Percentiles rank a stretch among this genome's conserved stretches.
Conservation (phyloP, 805 yeast species). For the Candida takata region DNA sequence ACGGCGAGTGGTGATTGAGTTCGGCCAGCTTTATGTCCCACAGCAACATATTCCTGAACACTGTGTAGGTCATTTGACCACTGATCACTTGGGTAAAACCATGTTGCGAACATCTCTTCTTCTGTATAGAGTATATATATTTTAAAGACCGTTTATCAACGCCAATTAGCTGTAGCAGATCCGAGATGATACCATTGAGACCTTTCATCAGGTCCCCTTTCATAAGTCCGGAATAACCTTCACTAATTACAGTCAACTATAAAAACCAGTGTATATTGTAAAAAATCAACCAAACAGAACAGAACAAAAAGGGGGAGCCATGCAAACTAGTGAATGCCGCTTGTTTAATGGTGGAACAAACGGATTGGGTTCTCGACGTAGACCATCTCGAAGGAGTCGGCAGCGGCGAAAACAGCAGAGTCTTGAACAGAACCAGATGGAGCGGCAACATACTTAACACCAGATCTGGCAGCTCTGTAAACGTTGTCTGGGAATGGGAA, state of each 20-base stretch:
- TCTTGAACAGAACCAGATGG: constrained; percentile 98
- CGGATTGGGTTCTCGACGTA: constrained; percentile 97
- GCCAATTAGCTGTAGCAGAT: not conserved
- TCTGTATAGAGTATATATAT: constrained; percentile 2
- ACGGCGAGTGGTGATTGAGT: constrained; percentile 17
- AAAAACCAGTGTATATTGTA: not conserved
- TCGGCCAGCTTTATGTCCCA: constrained; percentile 36
- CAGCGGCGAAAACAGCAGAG: constrained; percentile 91
- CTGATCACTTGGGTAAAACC: constrained; percentile 99
- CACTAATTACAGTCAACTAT: not conserved
- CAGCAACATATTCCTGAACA: constrained; percentile 99
- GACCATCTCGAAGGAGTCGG: constrained; percentile 83
- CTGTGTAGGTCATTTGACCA: constrained; percentile 87
- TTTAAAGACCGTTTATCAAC: not conserved
- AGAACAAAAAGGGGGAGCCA: not conserved
- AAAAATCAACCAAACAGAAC: not conserved
- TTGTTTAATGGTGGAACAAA: constrained; percentile 81
- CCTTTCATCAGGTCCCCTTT: not conserved
- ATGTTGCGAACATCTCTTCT: constrained; percentile 85
- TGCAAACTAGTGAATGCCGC: not conserved
- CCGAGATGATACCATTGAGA: no score
- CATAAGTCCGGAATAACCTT: not conserved
- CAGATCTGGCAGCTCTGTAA: constrained; percentile 94
- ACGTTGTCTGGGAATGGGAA: constrained; percentile 99
- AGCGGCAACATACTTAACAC: constrained; percentile 94